Base-by-base conservation (phyloP, 208 protist genomes). In the Acanthamoeba sp. region DNA sequence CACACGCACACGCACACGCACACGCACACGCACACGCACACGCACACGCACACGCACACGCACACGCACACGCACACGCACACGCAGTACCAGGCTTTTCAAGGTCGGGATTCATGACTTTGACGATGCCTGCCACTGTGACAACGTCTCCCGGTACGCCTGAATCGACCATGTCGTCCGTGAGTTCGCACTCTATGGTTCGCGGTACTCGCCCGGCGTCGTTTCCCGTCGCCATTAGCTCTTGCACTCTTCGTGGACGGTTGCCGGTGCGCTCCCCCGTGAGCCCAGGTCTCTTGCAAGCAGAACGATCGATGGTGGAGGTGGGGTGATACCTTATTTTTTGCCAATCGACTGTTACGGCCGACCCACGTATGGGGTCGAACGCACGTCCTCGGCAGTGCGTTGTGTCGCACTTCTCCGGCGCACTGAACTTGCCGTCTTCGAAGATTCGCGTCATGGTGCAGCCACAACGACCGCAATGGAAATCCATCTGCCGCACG, bases 101-200 rank as follows among this genome's bases (percentile, higher is more conserved):
- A 27, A 94, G 94, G 4, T 96, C 95, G 29, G 91, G 18, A 40
- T 69, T 91, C 5, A 95, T 29, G 14, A 96, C 95, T 91, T 98
- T 98, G 6, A 98, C 97, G 24, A 98, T 94, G 14, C 98, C 98
- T 57, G 94, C 84, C 9, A 98, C 94, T 1, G 95, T 97, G 0
- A 98, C 95, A 0, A 97, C 95, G 73, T 99, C 98, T 18, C 98
- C 98, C 0, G 98, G 98, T 27, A 97, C 95, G 80, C 98, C 98
- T 12, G 80, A 48, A 84, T 98, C 98, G 32, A 99, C 97, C 20
- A 98, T 50, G 50, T 98, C 97, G 32, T 96, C 96, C 0, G 93
- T 96, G 1, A 99, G 94, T 91, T 99, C 98, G 82, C 96, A 97
- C 50, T 99, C 98, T 7, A 98, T 95, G 0, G 96, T 98, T 48